Evolutionary conservation across 1,284 basidiomycete genomes (phyloP).

Genomic region (Rhodofomes roseus): DNA sequence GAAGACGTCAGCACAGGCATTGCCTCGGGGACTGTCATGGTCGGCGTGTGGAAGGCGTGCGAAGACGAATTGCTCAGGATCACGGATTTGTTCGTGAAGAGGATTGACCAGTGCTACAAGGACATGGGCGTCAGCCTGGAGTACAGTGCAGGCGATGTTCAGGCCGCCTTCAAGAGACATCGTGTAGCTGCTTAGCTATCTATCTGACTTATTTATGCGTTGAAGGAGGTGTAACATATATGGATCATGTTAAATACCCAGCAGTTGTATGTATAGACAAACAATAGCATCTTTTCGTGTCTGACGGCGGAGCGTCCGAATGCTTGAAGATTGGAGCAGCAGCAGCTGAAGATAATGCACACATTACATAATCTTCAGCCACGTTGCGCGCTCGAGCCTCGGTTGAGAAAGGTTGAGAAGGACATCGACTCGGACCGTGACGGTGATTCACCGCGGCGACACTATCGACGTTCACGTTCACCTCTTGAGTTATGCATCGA

Average conservation of each 20-base stretch:
- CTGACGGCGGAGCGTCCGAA: no score
- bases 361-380: no score
- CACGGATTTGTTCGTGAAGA: slow-evolving; percentile 63
- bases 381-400: no score
- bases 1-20: slow-evolving; percentile 52
- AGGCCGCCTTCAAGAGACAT: slow-evolving; percentile 71
- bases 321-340: no score
- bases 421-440: no score
- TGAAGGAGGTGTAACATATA: not conserved
- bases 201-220: not conserved
- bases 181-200: slow-evolving; percentile 41
- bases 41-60: slow-evolving; percentile 85
- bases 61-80: slow-evolving; percentile 77
- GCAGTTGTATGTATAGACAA: no score
- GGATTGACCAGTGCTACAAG: slow-evolving; percentile 75
- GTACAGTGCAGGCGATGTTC: slow-evolving; percentile 73
- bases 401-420: no score
- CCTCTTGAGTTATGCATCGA: no score
- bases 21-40: slow-evolving; percentile 65
- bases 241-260: not conserved
- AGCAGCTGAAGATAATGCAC: no score
- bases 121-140: slow-evolving; percentile 72
- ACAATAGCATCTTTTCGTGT: no score
- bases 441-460: no score
- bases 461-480: no score